Base-by-base conservation (phyloP, 2,329 filamentous ascomycete species). In the Rhynchosporium secalis region DNA sequence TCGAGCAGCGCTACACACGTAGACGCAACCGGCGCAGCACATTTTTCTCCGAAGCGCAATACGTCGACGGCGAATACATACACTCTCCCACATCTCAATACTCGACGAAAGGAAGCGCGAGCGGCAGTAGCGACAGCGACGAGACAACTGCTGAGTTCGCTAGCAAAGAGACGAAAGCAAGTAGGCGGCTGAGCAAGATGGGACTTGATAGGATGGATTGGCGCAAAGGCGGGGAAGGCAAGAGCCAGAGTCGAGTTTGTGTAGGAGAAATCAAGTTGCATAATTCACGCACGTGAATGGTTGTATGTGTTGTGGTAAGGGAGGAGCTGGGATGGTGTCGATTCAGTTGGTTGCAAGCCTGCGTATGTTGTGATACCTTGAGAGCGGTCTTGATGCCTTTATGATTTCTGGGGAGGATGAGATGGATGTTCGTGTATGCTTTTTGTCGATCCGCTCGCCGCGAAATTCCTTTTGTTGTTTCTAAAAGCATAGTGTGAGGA, bases 11-110 rank as follows among this genome's bases (percentile, higher is more conserved):
- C 72, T 98, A 98, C 81, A 96, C 93, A 57, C 90, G 90, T 72
- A 89, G 92, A 75, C 92, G 94, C 72, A 78, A 86, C 71, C 91
- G 94, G 71, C 91, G 94, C 75, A 93, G 88, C 60, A 95, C 91
- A 64, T 96, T 96, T 76, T 87, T 90, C 73, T 92, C 90, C 73
- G 92, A 91, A 72, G 94, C 92, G 36, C 84, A 91, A 75, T 98
- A 98, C 77, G 90, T 97, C 68, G 91, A 98, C 75, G 95, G 93
- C 77, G 94, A 97, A 80, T 97, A 97, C 79, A 82, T 96, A 76
- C 96, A 92, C 82, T 84, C 85, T 66, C 66, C 71, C 36, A 70
- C 56, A 10, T 69, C 79, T 58, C 76, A 79, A 54, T 80, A 79
- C 61, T 78, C 77, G 48, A 75, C 73, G 60, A 70, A 71, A 40